Conservation (phyloP, 2,329 filamentous ascomycete species). For the Colletotrichum sp. region DNA sequence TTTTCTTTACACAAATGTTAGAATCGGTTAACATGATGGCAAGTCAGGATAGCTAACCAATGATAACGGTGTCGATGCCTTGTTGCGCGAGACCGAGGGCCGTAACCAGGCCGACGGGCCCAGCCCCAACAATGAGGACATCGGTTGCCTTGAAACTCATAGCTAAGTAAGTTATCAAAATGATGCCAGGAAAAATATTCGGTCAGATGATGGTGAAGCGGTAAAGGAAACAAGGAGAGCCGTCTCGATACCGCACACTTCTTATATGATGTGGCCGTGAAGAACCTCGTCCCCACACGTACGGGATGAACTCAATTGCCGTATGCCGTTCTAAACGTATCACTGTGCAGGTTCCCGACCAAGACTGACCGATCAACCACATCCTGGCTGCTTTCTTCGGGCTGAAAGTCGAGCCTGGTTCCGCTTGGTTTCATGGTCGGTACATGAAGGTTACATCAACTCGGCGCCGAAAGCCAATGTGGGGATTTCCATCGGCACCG, state of each 20-base stretch:
- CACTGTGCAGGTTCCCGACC: neutral
- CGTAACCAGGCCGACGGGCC: neutral
- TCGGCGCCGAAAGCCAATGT: neutral
- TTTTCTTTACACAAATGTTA: neutral
- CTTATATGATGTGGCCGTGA: neutral
- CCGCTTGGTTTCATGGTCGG: neutral
- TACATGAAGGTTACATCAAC: neutral
- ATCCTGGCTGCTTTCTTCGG: neutral
- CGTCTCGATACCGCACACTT: neutral
- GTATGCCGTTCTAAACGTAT: neutral
- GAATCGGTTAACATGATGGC: no score
- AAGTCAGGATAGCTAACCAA: neutral
- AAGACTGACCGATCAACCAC: neutral
- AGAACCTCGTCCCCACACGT: neutral
- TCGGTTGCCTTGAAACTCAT: neutral
- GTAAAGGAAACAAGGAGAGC: neutral
- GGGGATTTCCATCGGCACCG: neutral
- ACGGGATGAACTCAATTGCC: neutral
- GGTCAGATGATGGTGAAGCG: neutral
- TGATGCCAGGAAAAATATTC: neutral
- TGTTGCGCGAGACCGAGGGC: neutral
- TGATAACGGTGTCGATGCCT: neutral
- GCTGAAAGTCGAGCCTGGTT: neutral
- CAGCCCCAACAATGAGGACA: neutral
- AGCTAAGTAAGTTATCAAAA: neutral